A percentile compares a stretch with the other conserved stretches of the same genome.
Evolutionary conservation across 2,329 filamentous ascomycete genomes (phyloP).

Genomic region (Colletotrichum theobromicola): DNA sequence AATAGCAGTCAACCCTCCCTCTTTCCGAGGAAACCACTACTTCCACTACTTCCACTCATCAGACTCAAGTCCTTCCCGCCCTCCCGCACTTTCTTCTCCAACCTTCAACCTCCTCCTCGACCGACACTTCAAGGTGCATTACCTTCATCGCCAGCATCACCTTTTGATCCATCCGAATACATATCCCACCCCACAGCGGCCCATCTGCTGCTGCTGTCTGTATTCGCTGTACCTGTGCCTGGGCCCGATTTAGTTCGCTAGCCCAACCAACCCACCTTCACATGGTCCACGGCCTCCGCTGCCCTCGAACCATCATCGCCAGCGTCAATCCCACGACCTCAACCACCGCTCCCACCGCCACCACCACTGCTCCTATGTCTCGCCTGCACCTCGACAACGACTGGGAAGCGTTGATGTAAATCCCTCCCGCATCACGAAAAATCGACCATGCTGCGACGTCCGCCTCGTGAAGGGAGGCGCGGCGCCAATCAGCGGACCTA

Average conservation of each 20-base stretch:
- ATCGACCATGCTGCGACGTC: constrained; percentile 65
- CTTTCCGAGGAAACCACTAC: constrained; percentile 3
- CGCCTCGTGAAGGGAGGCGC: constrained; percentile 62
- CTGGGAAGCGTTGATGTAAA: constrained; percentile 22
- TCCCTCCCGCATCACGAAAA: constrained; percentile 2
- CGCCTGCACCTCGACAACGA: constrained; percentile 5
- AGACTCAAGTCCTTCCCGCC: background rate
- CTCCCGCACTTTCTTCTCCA: background rate
- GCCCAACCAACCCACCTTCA: constrained; percentile 18
- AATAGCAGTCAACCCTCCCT: background rate
- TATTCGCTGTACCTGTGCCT: background rate
- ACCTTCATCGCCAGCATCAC: background rate
- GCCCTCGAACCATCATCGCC: background rate
- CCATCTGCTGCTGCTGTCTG: background rate
- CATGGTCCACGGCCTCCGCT: constrained; percentile 6
- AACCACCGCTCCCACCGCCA: background rate
- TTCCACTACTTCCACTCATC: no score
- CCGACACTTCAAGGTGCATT: background rate
- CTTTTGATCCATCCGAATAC: background rate
- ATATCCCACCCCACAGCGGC: background rate
- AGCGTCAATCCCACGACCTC: background rate
- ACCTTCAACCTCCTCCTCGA: background rate
- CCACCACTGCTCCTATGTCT: constrained; percentile 19
- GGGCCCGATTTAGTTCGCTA: constrained; percentile 18
- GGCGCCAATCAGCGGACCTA: constrained; percentile 50